Base-by-base conservation (phyloP, 73 alveolate genomes). In the Paramecium tetraurelia region DNA sequence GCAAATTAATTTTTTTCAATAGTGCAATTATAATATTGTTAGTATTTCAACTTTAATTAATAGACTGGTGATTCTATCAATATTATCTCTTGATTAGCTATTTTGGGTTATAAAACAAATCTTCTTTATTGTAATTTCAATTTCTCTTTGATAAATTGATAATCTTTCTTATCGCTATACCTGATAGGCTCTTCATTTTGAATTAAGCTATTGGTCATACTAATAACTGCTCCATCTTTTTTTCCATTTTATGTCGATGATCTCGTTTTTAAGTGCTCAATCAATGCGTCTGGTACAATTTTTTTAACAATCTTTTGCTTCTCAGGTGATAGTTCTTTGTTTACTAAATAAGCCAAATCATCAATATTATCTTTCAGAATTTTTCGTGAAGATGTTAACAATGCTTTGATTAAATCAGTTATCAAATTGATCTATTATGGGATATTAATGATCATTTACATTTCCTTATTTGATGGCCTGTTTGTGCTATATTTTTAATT, bases 181-280 rank as follows among this genome's bases (percentile, higher is more conserved):
- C 80, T 24, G 5, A n/a, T 63, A 14, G 50, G 84, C 21, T 72
- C 86, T 21, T 72, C 86, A 35, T 21, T 33, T 38, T 36, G 8
- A 22, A 72, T 35, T 18, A 80, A 46, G 10, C 76, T 20, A 80
- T 24, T 80, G 44, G 90, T 24, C 76, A 80, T 48, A 44, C 50
- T 80, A 3, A 43, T 44, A 21, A 43, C 75, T 44, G 43, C 46
- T 44, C 75, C 48, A n/a, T 40, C 90, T 46, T 40, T 46, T 80
- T 46, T 46, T 38, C 90, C 69, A 53, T 53, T 80, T 80, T 80
- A 80, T 20, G 90, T 80, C 14, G 90, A 43, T 22, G 90, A 80
- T 41, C 90, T 40, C 5, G 90, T 48, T 80, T 76, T 80, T 24
- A 80, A 21, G 12, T 80, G 46, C 10, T 80, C 90, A 16, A 75